These are phyloP conservation scores for Sclerotinia borealis DNA, from an alignment of 2,329 filamentous ascomycete species.

Conservation along the genomic window DNA sequence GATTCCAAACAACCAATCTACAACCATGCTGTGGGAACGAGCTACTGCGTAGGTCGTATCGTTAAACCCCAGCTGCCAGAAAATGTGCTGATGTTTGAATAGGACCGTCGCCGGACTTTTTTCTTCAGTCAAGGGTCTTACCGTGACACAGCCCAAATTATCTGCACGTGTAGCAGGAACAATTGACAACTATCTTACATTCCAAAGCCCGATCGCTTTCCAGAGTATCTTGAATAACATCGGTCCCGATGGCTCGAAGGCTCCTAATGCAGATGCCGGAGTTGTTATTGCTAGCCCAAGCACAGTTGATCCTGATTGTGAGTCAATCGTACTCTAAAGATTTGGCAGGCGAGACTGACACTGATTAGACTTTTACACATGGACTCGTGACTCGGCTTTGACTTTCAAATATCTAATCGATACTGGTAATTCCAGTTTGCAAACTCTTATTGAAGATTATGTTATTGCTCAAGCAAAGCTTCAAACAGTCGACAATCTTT, in stretches of 20 bases:
- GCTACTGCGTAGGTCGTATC: background rate
- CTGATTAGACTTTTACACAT: conserved; percentile 65
- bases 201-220: conserved; percentile 41
- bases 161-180: background rate
- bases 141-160: background rate
- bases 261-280: conserved; percentile 42
- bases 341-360: conserved; percentile 8
- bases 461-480: conserved; percentile 57
- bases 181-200: background rate
- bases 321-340: conserved; percentile 21
- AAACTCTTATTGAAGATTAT: conserved; percentile 56
- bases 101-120: background rate
- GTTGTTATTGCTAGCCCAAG: conserved; percentile 51
- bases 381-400: conserved; percentile 70
- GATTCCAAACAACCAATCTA: background rate
- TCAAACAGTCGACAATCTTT: conserved; percentile 52
- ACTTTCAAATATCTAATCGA: conserved; percentile 65
- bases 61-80: background rate
- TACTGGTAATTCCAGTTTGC: conserved; percentile 47
- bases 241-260: conserved; percentile 44
- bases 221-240: conserved; percentile 50
- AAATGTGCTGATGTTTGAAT: background rate
- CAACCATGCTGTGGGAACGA: conserved; percentile 4
- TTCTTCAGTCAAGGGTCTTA: background rate
- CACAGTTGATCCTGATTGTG: conserved; percentile 47